Evolutionary conservation across 75 land plant species (phyloP).

Genomic region (Ceratopteris richardii): DNA sequence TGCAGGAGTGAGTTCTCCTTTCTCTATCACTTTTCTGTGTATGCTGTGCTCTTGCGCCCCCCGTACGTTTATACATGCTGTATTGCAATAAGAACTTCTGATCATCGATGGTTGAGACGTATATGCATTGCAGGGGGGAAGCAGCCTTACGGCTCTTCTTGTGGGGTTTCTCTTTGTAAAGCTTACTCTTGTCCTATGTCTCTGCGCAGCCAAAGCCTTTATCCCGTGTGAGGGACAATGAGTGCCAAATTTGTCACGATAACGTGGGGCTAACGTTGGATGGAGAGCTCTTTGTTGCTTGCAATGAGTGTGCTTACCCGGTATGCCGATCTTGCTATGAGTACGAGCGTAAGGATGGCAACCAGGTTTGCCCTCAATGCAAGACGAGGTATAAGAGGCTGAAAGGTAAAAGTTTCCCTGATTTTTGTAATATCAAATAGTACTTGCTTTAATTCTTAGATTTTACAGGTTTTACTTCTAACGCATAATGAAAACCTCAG

Average conservation of each 20-base stretch:
- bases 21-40: background rate
- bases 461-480: background rate
- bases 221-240: constrained; percentile 46
- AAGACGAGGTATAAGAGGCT: constrained; percentile 79
- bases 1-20: constrained; percentile 37
- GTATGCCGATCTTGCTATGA: constrained; percentile 90
- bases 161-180: background rate
- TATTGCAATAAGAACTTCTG: background rate
- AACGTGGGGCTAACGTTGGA: constrained; percentile 53
- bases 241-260: constrained; percentile 88
- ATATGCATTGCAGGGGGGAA: background rate
- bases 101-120: too few relatives aligned
- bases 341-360: constrained; percentile 90
- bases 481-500: background rate
- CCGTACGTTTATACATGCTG: background rate
- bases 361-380: constrained; percentile 85
- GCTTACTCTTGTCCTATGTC: background rate
- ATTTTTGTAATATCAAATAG: background rate
- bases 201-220: constrained; percentile 41
- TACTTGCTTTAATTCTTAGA: background rate
- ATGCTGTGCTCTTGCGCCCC: background rate
- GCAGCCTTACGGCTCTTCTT: background rate
- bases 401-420: constrained; percentile 40
- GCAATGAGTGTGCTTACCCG: constrained; percentile 90
- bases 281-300: constrained; percentile 83